These are phyloP conservation scores for Pochonia chlamydosporia DNA, from an alignment of 2,329 filamentous ascomycete genomes.

Conservation along the genomic window DNA sequence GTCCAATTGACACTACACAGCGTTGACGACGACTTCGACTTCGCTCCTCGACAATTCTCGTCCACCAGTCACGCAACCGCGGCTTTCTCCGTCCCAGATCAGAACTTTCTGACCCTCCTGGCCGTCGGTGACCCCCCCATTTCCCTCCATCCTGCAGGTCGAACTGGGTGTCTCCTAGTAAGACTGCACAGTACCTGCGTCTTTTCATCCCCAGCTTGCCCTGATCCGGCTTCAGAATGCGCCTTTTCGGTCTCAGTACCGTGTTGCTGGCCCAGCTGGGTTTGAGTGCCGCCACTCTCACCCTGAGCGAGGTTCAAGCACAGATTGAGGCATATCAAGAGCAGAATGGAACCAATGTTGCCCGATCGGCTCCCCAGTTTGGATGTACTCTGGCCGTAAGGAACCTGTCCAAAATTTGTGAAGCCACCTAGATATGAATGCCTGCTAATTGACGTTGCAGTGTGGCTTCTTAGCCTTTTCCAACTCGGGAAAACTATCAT, in stretches of 20 bases:
- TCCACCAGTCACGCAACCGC: not conserved
- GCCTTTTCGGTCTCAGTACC: not conserved
- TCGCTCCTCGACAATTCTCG: too few relatives aligned
- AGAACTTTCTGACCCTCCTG: not conserved
- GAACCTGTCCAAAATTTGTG: not conserved
- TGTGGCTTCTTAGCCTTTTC: slow-evolving; percentile 16
- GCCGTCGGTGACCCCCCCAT: not conserved
- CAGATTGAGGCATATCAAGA: slow-evolving; percentile 11
- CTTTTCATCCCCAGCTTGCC: not conserved
- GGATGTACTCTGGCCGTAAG: slow-evolving; percentile 6
- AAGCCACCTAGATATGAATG: not conserved
- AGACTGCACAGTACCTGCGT: not conserved
- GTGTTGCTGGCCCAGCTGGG: slow-evolving; percentile 3
- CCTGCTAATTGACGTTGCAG: slow-evolving; percentile 6
- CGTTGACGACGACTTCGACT: too few relatives aligned
- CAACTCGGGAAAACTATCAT: slow-evolving; percentile 10
- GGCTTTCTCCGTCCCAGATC: not conserved
- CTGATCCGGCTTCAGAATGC: slow-evolving; percentile 4
- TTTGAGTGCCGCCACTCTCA: slow-evolving; percentile 1
- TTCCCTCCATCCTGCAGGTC: not conserved
- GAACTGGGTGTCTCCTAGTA: not conserved
- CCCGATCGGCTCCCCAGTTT: not conserved
- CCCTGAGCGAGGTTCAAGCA: slow-evolving; percentile 8
- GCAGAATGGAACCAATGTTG: not conserved
- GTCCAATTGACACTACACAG: not conserved